These are phyloP conservation scores for Coniella vitis DNA, from an alignment of 2,329 filamentous ascomycete genomes.

Conservation along the genomic window DNA sequence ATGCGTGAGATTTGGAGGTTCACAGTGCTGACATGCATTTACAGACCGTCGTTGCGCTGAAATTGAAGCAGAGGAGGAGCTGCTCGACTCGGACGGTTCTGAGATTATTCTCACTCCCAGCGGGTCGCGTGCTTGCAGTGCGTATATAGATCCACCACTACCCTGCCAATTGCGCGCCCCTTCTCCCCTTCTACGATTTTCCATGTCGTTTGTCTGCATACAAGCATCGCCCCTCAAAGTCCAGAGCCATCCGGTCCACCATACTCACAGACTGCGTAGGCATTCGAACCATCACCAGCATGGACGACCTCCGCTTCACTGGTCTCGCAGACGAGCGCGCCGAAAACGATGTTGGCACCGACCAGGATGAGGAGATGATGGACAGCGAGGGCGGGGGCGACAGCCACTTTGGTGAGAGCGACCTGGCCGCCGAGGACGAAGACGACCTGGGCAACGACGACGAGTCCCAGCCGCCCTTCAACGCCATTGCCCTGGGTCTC, in stretches of 20 bases:
- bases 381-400: slow-evolving; percentile 8
- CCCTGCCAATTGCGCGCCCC: no score
- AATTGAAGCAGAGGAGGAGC: no score
- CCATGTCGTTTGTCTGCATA: no score
- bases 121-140: not conserved
- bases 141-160: no score
- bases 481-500: slow-evolving; percentile 50
- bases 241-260: not conserved
- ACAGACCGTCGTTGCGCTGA: not conserved
- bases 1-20: no score
- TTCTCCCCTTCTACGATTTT: no score
- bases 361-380: slow-evolving; percentile 16
- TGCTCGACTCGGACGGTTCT: not conserved
- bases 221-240: no score
- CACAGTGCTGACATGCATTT: no score
- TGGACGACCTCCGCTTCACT: slow-evolving; percentile 17
- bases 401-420: slow-evolving; percentile 5
- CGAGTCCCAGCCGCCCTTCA: slow-evolving; percentile 29
- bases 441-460: slow-evolving; percentile 10
- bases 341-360: slow-evolving; percentile 18
- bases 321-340: slow-evolving; percentile 18
- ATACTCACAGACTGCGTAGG: not conserved
- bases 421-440: not conserved
- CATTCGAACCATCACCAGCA: slow-evolving; percentile 6
- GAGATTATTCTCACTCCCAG: not conserved